phyloP scores from a whole-genome alignment of 1,284 basidiomycete genomes.

The Naganishia liquefaciens region DNA sequence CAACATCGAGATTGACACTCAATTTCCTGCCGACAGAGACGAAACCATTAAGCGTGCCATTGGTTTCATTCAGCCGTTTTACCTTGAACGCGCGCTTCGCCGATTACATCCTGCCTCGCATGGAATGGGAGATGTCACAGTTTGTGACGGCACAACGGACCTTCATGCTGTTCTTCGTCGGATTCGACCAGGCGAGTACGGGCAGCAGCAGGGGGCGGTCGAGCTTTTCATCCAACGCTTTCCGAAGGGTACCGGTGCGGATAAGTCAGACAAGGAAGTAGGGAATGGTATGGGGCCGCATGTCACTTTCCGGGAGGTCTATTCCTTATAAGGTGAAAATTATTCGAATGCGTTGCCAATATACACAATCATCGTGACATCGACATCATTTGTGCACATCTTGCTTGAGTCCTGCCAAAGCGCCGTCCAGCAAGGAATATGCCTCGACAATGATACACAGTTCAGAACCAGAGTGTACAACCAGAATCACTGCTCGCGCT shows the following conservation, averaged over 20 bases:
- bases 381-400: not conserved
- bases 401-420: not conserved
- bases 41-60: not conserved
- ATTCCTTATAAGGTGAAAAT: not conserved
- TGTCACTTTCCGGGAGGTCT: constrained; percentile 8
- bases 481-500: not conserved
- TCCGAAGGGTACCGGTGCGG: not conserved
- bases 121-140: constrained; percentile 5
- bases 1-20: not conserved
- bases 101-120: not conserved
- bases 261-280: not conserved
- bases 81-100: not conserved
- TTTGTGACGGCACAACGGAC: constrained; percentile 3
- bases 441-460: not conserved
- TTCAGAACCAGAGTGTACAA: not conserved
- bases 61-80: not conserved
- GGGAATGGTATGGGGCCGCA: not conserved
- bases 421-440: not conserved
- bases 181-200: not conserved
- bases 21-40: not conserved
- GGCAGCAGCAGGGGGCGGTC: constrained; percentile 3
- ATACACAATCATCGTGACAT: not conserved
- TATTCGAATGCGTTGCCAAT: not conserved
- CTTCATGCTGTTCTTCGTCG: not conserved
- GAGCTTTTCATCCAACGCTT: constrained; percentile 19